A percentile compares a stretch with the other conserved stretches of the same genome.
These are phyloP conservation scores for Herpetomonas tarakana DNA, from an alignment of 208 protist species.

Conservation along the genomic window DNA sequence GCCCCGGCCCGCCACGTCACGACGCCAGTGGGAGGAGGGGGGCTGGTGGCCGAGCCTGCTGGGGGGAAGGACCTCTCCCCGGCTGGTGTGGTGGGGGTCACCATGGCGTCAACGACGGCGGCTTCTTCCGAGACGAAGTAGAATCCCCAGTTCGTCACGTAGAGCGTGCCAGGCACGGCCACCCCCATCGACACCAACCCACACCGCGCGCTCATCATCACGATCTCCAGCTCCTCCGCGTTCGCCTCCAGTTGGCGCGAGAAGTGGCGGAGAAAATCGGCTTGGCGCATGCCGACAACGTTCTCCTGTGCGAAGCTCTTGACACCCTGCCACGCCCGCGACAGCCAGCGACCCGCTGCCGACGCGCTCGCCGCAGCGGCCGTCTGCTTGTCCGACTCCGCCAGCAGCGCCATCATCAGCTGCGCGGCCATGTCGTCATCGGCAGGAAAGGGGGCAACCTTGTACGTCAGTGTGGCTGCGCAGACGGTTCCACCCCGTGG, in stretches of 20 bases:
- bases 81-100: slow-evolving; percentile 1
- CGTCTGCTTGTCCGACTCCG: neutral
- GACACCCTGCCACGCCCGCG: slow-evolving; percentile 26
- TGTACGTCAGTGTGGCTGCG: no score
- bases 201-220: slow-evolving; percentile 47
- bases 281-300: slow-evolving; percentile 18
- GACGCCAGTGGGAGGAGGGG: no score
- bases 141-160: slow-evolving; percentile 39
- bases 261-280: slow-evolving; percentile 37
- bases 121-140: slow-evolving; percentile 40
- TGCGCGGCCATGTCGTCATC: no score
- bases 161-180: slow-evolving; percentile 30
- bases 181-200: slow-evolving; percentile 40
- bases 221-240: slow-evolving; percentile 24
- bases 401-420: neutral
- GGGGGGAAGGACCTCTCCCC: no score
- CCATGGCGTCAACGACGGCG: neutral
- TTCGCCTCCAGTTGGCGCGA: slow-evolving; percentile 51
- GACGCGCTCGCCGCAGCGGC: neutral
- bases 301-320: slow-evolving; percentile 12
- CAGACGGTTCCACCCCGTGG: no score
- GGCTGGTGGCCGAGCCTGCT: no score
- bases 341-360: slow-evolving; percentile 13
- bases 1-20: no score
- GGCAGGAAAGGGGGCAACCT: no score